Evolutionary conservation across 352 stramenopile species (phyloP), one percentile per base, ranked within the genome.

Genomic region (Phytopythium chamaehyphon): DNA sequence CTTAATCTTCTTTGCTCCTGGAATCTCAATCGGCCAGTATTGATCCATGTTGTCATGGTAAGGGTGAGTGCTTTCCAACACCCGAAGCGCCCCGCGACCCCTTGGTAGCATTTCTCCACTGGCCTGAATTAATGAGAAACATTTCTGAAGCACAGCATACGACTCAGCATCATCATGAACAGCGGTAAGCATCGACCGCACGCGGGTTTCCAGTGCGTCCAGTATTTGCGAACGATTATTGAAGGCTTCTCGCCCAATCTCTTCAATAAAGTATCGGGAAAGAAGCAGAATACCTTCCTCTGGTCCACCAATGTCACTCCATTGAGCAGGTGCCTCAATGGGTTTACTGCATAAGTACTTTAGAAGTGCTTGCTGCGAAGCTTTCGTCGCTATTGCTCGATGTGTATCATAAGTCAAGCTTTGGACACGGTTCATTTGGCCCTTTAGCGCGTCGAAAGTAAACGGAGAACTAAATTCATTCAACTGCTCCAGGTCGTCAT

Each of bases 61-160:
- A 15, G 83, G 83, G 52, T 95, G 85, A 1, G 52, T 45, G 26
- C 75, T 91, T 71, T 95, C 85, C 21, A 92, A 21, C 12, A 77
- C 52, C 0, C 73, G 71, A 11, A 88, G 51, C 4, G 62, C 63
- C 6, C 76, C 82, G 35, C 76, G 74, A 16, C 55, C 62, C 38
- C 51, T 59, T 12, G 76, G 76, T 1, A 90, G 52, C 12, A 76
- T 44, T 1, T 55, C 6, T 0, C 40, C 39, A 18, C 57, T 59
- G 10, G 28, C 24, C 22, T 42, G 47, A 36, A 90, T 55, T 43
- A 86, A 52, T 0, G 57, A 28, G 8, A 79, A 40, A n/a, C 67
- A 86, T 67, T 46, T 7, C 57, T 35, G 18, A 65, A 57, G 43
- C 53, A 87, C 22, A 40, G 47, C 22, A 35, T 18, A 44, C 55